These are phyloP conservation scores for Mycena amicta DNA, from an alignment of 768 basidiomycete genomes.

Conservation along the genomic window DNA sequence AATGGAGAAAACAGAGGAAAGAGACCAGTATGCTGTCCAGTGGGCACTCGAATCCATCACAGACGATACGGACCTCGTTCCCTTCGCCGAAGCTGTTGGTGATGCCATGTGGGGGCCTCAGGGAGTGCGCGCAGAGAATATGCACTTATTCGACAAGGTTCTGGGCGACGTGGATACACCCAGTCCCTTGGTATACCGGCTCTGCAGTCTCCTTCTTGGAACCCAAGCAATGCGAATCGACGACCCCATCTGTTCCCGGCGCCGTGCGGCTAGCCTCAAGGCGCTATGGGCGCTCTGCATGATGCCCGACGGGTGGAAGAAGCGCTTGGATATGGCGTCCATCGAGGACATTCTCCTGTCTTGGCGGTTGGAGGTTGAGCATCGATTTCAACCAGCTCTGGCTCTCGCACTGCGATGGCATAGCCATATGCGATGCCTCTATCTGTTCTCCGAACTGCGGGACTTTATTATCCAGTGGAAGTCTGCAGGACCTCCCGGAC, in stretches of 20 bases:
- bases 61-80: constrained; percentile 14
- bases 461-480: background rate
- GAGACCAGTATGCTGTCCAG: constrained; percentile 15
- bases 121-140: constrained; percentile 7
- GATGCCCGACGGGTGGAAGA: background rate
- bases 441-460: background rate
- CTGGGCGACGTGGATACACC: constrained; percentile 1
- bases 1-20: background rate
- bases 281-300: constrained; percentile 6
- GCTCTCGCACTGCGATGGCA: background rate
- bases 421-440: background rate
- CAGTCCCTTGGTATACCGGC: constrained; percentile 5
- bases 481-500: background rate
- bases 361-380: background rate
- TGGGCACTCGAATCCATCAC: constrained; percentile 17
- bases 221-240: background rate
- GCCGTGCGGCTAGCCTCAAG: background rate
- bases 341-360: background rate
- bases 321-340: background rate
- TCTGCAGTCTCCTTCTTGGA: background rate
- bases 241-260: background rate
- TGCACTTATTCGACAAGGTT: constrained; percentile 14
- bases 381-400: background rate
- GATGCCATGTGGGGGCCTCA: constrained; percentile 9
- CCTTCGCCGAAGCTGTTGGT: constrained; percentile 15